Base-by-base conservation (phyloP, 257 asterid genomes). In the Thymus mandschuricus region DNA sequence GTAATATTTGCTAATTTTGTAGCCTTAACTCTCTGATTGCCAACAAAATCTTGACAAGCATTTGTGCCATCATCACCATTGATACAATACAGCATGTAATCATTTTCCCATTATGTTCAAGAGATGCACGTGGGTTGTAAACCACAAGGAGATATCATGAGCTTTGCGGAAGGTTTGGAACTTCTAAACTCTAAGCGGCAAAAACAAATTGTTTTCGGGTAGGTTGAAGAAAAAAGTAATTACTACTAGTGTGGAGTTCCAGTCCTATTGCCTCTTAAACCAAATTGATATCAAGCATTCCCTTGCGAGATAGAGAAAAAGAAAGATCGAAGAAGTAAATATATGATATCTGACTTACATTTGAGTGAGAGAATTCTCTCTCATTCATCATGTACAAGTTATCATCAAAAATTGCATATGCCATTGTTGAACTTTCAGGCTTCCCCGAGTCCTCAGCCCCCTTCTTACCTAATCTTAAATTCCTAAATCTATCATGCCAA, bases 401-500 rank as follows among this genome's bases (percentile, higher is more conserved):
- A 35, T 89, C 96, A 82, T 95, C 95, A 76, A 89, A 89, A 74
- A 86, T 80, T 78, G 96, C 95, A 50, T 84, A 86, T 3, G 99
- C 96, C 98, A 92, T 92, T 74, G 83, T 68, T 76, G 90, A 81
- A 85, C 76, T 82, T 60, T 86, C 96, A 6, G 86, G 71, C 78
- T 83, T 86, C 71, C 77, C 86, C 4, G 73, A 73, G 68, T 87
- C 92, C 79, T 88, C 88, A 10, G 81, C 75, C 70, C 92, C 92
- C 71, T 56, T 86, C 78, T 83, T 94, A 40, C 99, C 94, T 74
- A 83, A 79, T 73, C 96, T 78, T 28, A 95, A 76, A 73, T 81
- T 89, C 78, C 86, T 84, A 35, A 95, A 83, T 76, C 88, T 86
- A 80, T 86, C 95, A 11, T 88, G 97, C 99, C 97, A 95, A 60